Evolutionary conservation across 2,329 filamentous ascomycete species (phyloP).

Genomic region (Botrytis medusae): DNA sequence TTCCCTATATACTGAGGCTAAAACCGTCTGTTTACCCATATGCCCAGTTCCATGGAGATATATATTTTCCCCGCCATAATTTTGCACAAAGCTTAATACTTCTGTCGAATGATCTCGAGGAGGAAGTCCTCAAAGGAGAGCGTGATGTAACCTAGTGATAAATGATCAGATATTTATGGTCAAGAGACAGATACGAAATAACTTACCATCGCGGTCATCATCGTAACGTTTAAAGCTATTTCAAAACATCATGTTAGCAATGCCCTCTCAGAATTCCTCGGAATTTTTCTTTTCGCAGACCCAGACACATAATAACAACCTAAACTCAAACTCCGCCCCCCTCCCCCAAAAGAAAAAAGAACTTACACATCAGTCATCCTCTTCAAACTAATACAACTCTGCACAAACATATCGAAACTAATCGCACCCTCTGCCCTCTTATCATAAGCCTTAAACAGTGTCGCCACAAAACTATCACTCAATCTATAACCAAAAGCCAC

Average conservation of each 20-base stretch:
- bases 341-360: neutral
- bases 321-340: neutral
- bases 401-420: constrained; percentile 96
- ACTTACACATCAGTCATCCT: constrained; percentile 85
- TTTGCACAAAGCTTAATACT: constrained; percentile 22
- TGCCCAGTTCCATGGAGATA: no score
- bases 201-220: constrained; percentile 79
- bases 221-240: constrained; percentile 89
- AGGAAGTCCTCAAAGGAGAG: constrained; percentile 59
- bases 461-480: constrained; percentile 76
- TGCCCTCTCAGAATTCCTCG: neutral
- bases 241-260: neutral
- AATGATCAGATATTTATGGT: neutral
- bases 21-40: neutral
- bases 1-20: neutral
- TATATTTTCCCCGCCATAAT: neutral
- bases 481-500: constrained; percentile 92
- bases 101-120: constrained; percentile 38
- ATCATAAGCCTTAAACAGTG: constrained; percentile 88
- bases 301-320: neutral
- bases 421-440: constrained; percentile 69
- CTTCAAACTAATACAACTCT: constrained; percentile 95
- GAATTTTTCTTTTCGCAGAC: neutral
- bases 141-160: constrained; percentile 61
- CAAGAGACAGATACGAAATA: neutral